Evolutionary conservation across 495 filamentous ascomycete species (phyloP), one percentile per base, ranked within the genome.

Genomic region (Lophiotrema nucula): DNA sequence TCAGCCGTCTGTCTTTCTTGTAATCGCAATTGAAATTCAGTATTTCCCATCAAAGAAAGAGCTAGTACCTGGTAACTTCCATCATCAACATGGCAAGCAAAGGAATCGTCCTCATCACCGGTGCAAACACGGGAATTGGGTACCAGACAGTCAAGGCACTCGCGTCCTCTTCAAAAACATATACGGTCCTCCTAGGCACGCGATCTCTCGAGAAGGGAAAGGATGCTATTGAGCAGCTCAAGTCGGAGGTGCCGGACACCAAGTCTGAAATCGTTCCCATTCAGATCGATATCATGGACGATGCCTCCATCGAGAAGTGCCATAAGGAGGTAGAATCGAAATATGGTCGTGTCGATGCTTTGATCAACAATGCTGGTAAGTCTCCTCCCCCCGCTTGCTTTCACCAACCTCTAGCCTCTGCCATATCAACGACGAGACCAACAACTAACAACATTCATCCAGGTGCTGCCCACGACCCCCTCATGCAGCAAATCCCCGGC

Each of bases 101-200:
- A 43, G 23, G 41, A 0, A 65, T 65, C 42, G 27, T 59, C 44
- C 39, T 65, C 11, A 57, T 65, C 39, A 65, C 62, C 5, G 62
- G 62, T 24, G 62, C 50, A 18, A 61, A 61, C 33, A 56, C 58
- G 8, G 58, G 58, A 0, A 61, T 61, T 16, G 58, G 58, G 5
- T 60, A 49, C 24, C 49, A 60, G 43, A 54, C 49, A 19, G 57
- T 60, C 8, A 60, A 60, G 26, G 57, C 49, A 16, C 44, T 60
- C 4, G 16, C 24, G 4, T 10, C 10, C 16, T 60, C 57, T 21
- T 15, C 16, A 23, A 47, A 24, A 1, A 4, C 57, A 26, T 52
- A 45, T n/a, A 60, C 49, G 13, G 49, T 60, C 22, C 31, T 60
- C 5, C 39, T 60, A 45, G 49, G 57, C 22, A 55, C 49, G 23